Conservation (phyloP, 306 rosid species). For the Prunus campanulata region DNA sequence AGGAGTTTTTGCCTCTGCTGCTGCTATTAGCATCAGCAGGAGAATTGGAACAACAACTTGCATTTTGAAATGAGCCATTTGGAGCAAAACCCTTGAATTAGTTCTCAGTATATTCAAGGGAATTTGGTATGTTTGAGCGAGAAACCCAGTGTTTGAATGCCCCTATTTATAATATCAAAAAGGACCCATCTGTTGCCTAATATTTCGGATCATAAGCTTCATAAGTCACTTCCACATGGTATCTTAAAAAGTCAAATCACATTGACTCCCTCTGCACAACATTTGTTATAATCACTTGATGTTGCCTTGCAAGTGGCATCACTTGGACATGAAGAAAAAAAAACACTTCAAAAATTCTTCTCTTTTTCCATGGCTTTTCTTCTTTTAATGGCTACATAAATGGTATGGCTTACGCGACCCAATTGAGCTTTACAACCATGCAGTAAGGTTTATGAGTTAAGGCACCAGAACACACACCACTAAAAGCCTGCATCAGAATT, state of each 20-base stretch:
- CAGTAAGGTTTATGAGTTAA: conserved; percentile 9
- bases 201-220: conserved; percentile 19
- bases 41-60: conserved; percentile 10
- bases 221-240: conserved; percentile 27
- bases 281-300: background rate
- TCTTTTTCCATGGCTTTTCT: background rate
- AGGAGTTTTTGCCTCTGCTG: conserved; percentile 25
- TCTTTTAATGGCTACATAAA: no score
- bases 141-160: background rate
- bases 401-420: no score
- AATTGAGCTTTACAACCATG: conserved; percentile 20
- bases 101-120: background rate
- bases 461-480: background rate
- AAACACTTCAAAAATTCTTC: background rate
- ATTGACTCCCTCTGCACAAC: background rate
- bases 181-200: conserved; percentile 3
- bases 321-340: conserved; percentile 20
- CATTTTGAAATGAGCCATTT: conserved; percentile 18
- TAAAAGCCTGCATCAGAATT: background rate
- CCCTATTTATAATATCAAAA: conserved; percentile 34
- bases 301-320: conserved; percentile 14
- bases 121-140: conserved; percentile 9
- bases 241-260: conserved; percentile 18
- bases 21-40: conserved; percentile 23
- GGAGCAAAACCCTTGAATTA: background rate